These are phyloP conservation scores for Cryptosporidium bovis DNA, from an alignment of 169 alveolate species.

Conservation along the genomic window DNA sequence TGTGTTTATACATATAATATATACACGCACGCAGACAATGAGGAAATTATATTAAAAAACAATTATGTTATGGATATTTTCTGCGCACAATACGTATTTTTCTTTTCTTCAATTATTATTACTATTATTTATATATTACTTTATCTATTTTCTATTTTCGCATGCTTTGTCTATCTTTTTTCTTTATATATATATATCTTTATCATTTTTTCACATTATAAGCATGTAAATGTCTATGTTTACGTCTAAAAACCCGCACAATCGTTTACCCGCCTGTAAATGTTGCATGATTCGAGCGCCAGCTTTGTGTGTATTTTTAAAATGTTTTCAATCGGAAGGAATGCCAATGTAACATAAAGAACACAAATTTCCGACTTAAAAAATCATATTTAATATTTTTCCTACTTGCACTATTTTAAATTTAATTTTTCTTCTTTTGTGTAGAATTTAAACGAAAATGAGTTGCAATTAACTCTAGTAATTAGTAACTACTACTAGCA, in stretches of 20 bases:
- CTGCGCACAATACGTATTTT: constrained; percentile 68
- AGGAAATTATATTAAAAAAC: constrained; percentile 9
- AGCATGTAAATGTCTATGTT: constrained; percentile 51
- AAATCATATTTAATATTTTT: too few species aligned
- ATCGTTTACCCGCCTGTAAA: too few species aligned
- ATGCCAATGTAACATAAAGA: too few species aligned
- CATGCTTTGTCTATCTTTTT: constrained; percentile 48
- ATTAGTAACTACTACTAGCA: too few species aligned
- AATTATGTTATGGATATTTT: constrained; percentile 27
- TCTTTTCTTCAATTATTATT: background rate
- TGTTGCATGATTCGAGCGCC: too few species aligned
- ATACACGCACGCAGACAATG: constrained; percentile 65
- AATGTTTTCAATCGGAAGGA: too few species aligned
- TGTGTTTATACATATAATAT: constrained; percentile 5
- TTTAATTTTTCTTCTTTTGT: too few species aligned
- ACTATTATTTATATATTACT: constrained; percentile 18
- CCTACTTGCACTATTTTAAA: too few species aligned
- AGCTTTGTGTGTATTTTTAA: too few species aligned
- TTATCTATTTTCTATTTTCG: constrained; percentile 8
- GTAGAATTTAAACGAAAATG: too few species aligned
- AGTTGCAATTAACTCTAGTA: too few species aligned
- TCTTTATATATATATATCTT: background rate
- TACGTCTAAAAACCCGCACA: constrained; percentile 5
- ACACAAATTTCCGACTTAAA: too few species aligned
- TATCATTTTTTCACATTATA: background rate